Evolutionary conservation across 805 yeast species (phyloP), one percentile per base, ranked within the genome.

Genomic region (Saccharomyces mikatae): DNA sequence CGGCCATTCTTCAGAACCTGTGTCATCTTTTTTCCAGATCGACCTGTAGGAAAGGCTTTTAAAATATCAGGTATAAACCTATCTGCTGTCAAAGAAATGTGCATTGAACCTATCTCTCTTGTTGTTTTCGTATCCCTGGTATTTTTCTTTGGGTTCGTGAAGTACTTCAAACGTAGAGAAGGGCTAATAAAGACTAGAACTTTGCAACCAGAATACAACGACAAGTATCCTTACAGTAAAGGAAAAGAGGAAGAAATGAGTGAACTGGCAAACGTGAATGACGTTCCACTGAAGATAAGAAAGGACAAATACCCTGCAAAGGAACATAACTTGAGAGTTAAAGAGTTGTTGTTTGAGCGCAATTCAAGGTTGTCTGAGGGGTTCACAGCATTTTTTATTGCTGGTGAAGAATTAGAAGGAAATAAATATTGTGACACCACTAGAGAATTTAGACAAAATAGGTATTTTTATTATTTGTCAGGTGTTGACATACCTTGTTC

Each of bases 401-500:
- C 83, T 48, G 91, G 90, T 13, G 84, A 81, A 58, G 71, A 74
- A 57, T 65, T 77, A 29, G 83, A 80, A 62, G 71, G 78, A 48
- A 81, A 83, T 64, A 84, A 87, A 46, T 87, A 89, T 70, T 81
- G 89, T 64, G 99, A 92, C 71, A 89, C 84, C 61, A 75, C 82
- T 2, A 82, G 81, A 56, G 86, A 87, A 6, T 78, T 91, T 60
- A 82, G 96, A 73, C 99, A 94, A 71, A 87, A 89, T 70, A 78
- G 98, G 54, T 91, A 92, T 72, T 94, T 94, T 70, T 89, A 78
- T 69, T 94, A 92, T 66, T 72, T 94, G 44, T 74, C 89, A 4
- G 99, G 99, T 17, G 84, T 86, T 52, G 83, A 87, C 58, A 77
- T 89, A 50, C 89, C 94, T 0, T 95, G 94, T 1, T 77, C 86